Evolutionary conservation across 1,284 basidiomycete genomes (phyloP).

Genomic region (Cutaneotrichosporon spelunceum): DNA sequence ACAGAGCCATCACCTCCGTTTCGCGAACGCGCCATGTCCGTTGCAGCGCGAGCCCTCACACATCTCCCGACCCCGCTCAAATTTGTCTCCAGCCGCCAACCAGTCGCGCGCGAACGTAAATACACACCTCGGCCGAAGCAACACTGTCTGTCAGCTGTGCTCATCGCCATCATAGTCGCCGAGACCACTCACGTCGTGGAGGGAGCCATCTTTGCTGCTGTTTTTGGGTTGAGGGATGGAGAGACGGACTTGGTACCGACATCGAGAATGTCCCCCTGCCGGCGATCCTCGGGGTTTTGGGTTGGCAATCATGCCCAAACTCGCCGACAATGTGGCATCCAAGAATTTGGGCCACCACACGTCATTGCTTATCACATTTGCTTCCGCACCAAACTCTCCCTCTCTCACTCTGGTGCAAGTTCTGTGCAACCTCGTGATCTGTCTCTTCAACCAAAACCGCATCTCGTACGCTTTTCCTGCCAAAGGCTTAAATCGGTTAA

Average conservation of each 20-base stretch:
- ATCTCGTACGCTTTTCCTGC: slow-evolving; percentile 2
- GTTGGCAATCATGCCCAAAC: not conserved
- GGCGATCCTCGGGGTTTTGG: not conserved
- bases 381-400: not conserved
- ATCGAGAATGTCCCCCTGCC: not conserved
- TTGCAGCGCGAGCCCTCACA: not conserved
- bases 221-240: slow-evolving; percentile 16
- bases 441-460: slow-evolving; percentile 5
- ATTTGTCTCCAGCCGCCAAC: slow-evolving; percentile 6
- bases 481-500: slow-evolving; percentile 7
- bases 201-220: slow-evolving; percentile 5
- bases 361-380: not conserved
- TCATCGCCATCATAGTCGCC: not conserved
- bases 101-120: slow-evolving; percentile 1
- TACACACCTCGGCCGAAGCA: slow-evolving; percentile 17
- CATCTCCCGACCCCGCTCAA: slow-evolving; percentile 5
- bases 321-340: not conserved
- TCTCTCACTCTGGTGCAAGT: not conserved
- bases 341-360: not conserved
- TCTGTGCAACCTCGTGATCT: not conserved
- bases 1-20: not conserved
- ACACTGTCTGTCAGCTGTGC: slow-evolving; percentile 16
- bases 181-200: slow-evolving; percentile 10
- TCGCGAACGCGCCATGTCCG: not conserved
- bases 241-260: slow-evolving; percentile 1